Base-by-base conservation (phyloP, 257 asterid genomes). In the Solanum etuberosum region DNA sequence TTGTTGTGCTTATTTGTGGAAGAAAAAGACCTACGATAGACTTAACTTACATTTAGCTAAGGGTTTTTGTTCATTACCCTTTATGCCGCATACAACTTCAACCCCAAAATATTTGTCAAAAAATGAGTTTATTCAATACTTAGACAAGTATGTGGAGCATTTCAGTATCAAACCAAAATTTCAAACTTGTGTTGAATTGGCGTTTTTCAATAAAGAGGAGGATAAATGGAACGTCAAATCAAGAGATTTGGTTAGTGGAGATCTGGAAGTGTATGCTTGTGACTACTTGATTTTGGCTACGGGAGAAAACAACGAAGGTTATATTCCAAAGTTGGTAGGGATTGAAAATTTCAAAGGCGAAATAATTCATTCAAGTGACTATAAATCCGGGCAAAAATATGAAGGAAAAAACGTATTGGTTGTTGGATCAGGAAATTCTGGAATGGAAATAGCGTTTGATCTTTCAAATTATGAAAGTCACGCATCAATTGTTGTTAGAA, bases 351-450 rank as follows among this genome's bases (percentile, higher is more conserved):
- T 94, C 85, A 0, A 1, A 0, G 95, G 98, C 0, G 89, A 91
- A n/a, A 40, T 88, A 18, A 38, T 91, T 72, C 94, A 94, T 35
- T 91, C 94, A 3, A 84, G 85, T 54, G 13, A 32, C 2, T 95
- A 92, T 65, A 81, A 63, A 15, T 90, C 86, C 3, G 94, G 95
- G 0, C 9, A 9, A 18, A 82, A 29, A 2, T 92, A 87, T 48
- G 72, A 51, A 5, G 51, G 38, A 2, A 90, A 43, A 42, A 61
- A 89, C 3, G 96, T 92, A 1, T 81, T 94, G 54, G 97, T 94
- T 4, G 93, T 95, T 25, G 97, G 96, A 8, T 87, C 92, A 23
- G 96, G 97, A 6, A 95, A 95, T 51, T 95, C 95, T 3, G 97
- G 96, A 0, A 92, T 92, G 97, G 96, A 95, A 78, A 92, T 93